These are phyloP conservation scores for Phialocephala subalpina DNA, from an alignment of 2,329 filamentous ascomycete genomes.

Conservation along the genomic window DNA sequence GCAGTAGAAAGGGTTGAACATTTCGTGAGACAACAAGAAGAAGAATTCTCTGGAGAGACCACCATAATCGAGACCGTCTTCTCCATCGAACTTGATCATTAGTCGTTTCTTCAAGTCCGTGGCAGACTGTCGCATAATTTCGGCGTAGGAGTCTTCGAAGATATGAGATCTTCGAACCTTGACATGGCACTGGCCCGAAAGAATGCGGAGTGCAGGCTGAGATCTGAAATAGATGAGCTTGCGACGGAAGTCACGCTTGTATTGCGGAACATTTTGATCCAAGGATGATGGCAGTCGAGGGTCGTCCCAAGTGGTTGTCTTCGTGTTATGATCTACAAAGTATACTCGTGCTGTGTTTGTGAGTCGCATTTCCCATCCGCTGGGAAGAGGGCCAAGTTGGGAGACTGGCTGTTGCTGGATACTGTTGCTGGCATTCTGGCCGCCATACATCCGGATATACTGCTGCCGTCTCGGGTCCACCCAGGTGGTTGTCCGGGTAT, in stretches of 20 bases:
- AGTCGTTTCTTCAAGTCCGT: constrained; percentile 96
- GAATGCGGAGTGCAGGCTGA: constrained; percentile 92
- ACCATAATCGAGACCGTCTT: constrained; percentile 97
- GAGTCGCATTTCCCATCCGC: constrained; percentile 99
- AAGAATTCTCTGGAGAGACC: constrained; percentile 99
- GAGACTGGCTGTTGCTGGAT: constrained; percentile 98
- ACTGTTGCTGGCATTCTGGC: constrained; percentile 84
- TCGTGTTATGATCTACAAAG: constrained; percentile 99
- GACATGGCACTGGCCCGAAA: constrained; percentile 96
- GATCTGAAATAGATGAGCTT: constrained; percentile 99
- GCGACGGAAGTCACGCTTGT: constrained; percentile 97
- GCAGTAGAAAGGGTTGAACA: constrained; percentile 99
- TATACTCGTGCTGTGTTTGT: constrained; percentile 98
- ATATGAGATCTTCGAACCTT: constrained; percentile 97
- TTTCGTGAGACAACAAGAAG: constrained; percentile 98
- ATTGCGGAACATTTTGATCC: constrained; percentile 98
- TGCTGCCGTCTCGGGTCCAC: constrained; percentile 96
- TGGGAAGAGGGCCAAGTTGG: constrained; percentile 92
- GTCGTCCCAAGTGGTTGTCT: constrained; percentile 99
- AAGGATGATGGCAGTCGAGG: constrained; percentile 93
- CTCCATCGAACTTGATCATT: constrained; percentile 99
- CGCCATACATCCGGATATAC: constrained; percentile 96
- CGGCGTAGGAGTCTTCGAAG: constrained; percentile 98
- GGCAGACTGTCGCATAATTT: constrained; percentile 96
- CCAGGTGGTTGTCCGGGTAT: constrained; percentile 97